Conservation (phyloP, 2,329 filamentous ascomycete genomes). For the Fusarium virguliforme region DNA sequence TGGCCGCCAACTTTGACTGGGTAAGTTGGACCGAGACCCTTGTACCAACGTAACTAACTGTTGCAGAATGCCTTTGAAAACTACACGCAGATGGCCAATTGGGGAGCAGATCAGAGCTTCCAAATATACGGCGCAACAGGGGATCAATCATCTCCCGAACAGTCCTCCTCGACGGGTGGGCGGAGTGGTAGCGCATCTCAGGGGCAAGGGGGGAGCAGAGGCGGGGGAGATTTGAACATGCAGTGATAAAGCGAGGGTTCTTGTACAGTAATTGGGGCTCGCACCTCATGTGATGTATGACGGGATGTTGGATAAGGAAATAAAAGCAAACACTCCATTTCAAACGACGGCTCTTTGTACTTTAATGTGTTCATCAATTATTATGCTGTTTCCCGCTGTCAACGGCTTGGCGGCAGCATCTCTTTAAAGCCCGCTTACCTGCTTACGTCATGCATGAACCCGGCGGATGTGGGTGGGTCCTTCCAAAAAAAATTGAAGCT, state of each 20-base stretch:
- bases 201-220: slow-evolving; percentile 20
- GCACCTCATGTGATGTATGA: slow-evolving; percentile 33
- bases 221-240: slow-evolving; percentile 43
- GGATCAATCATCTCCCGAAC: slow-evolving; percentile 50
- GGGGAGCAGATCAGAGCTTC: slow-evolving; percentile 68
- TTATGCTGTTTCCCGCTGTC: neutral
- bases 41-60: slow-evolving; percentile 47
- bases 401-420: slow-evolving; percentile 8
- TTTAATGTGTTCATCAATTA: too few species aligned
- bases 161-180: slow-evolving; percentile 45
- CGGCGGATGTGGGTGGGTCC: slow-evolving; percentile 16
- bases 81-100: slow-evolving; percentile 69
- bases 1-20: slow-evolving; percentile 72
- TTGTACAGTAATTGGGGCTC: slow-evolving; percentile 36
- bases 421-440: slow-evolving; percentile 24
- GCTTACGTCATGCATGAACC: slow-evolving; percentile 30
- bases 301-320: slow-evolving; percentile 25
- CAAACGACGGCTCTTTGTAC: neutral
- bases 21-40: slow-evolving; percentile 58
- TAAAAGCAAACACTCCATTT: slow-evolving; percentile 32
- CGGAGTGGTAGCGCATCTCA: slow-evolving; percentile 42
- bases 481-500: neutral
- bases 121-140: slow-evolving; percentile 63
- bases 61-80: slow-evolving; percentile 70
- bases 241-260: slow-evolving; percentile 34